A percentile compares a stretch with the other conserved stretches of the same genome.
Conservation (phyloP, 495 filamentous ascomycete genomes). For the Aspergillus wentii region DNA sequence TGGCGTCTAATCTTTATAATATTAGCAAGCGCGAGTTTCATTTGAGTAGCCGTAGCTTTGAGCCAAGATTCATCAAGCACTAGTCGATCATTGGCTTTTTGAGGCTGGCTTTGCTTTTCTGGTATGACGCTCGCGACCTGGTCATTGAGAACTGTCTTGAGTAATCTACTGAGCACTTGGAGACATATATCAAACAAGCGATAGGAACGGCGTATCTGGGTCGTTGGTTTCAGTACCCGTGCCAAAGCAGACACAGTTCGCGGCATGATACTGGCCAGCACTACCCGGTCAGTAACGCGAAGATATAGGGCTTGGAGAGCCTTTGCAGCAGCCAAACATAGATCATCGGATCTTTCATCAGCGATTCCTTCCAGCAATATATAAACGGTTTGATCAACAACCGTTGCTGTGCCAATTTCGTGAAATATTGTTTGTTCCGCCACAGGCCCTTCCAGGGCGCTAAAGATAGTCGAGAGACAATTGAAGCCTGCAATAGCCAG, state of each 20-base stretch:
- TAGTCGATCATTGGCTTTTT: conserved; percentile 29
- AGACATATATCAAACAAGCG: conserved; percentile 60
- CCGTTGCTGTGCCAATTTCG: conserved; percentile 50
- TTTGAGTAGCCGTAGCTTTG: conserved; percentile 72
- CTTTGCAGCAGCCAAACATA: conserved; percentile 62
- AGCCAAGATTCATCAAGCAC: conserved; percentile 63
- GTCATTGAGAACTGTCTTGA: conserved; percentile 66
- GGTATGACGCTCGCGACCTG: conserved; percentile 11
- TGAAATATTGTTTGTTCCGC: conserved; percentile 55
- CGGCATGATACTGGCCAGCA: conserved; percentile 79
- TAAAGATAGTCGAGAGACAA: conserved; percentile 51
- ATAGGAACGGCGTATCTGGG: conserved; percentile 57
- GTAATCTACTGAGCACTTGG: conserved; percentile 50
- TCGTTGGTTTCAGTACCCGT: conserved; percentile 65
- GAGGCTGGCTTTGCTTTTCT: conserved; percentile 11
- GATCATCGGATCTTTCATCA: conserved; percentile 51
- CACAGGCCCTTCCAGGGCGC: conserved; percentile 32
- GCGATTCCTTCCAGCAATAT: conserved; percentile 67
- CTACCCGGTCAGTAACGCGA: conserved; percentile 61
- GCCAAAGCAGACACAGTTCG: conserved; percentile 80
- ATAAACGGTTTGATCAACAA: conserved; percentile 81
- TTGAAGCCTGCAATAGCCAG: conserved; percentile 55
- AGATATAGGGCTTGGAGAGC: conserved; percentile 59
- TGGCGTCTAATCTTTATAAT: conserved; percentile 75
- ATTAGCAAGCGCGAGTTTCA: conserved; percentile 79